A percentile compares a stretch with the other conserved stretches of the same genome.
Evolutionary conservation across 805 yeast genomes (phyloP).

Genomic region (Saccharomyces mikatae): DNA sequence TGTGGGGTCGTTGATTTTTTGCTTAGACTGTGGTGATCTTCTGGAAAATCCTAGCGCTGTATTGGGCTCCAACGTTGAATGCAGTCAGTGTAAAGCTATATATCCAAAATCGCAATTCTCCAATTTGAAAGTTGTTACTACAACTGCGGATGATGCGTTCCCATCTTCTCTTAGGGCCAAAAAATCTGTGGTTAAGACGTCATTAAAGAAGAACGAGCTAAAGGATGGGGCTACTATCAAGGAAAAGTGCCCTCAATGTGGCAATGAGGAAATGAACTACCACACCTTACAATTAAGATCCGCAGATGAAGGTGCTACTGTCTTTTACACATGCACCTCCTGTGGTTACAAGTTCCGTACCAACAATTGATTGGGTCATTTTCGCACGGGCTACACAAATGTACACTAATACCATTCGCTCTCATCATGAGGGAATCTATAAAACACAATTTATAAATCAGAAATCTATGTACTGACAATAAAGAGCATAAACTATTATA

Average conservation of each 20-base stretch:
- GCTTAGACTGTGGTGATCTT: conserved; percentile 86
- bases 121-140: conserved; percentile 77
- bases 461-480: background rate
- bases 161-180: conserved; percentile 78
- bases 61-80: conserved; percentile 39
- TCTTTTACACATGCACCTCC: conserved; percentile 88
- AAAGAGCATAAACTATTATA: background rate
- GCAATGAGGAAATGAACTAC: conserved; percentile 95
- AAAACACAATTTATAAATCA: background rate
- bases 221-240: conserved; percentile 95
- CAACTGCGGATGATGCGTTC: conserved; percentile 86
- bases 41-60: conserved; percentile 54
- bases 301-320: conserved; percentile 99
- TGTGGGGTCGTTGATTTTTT: conserved; percentile 91
- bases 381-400: background rate
- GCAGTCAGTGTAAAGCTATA: conserved; percentile 42
- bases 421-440: background rate
- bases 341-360: conserved; percentile 94
- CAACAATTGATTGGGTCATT: conserved; percentile 48
- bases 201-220: conserved; percentile 63
- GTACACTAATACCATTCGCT: background rate
- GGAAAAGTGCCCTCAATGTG: conserved; percentile 98
- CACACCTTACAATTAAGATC: conserved; percentile 94
- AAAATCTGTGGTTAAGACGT: conserved; percentile 84
- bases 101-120: conserved; percentile 44